A percentile compares a stretch with the other conserved stretches of the same genome.
These are phyloP conservation scores for Musa troglodytarum DNA, from an alignment of 176 grass and related monocot species.

Conservation along the genomic window DNA sequence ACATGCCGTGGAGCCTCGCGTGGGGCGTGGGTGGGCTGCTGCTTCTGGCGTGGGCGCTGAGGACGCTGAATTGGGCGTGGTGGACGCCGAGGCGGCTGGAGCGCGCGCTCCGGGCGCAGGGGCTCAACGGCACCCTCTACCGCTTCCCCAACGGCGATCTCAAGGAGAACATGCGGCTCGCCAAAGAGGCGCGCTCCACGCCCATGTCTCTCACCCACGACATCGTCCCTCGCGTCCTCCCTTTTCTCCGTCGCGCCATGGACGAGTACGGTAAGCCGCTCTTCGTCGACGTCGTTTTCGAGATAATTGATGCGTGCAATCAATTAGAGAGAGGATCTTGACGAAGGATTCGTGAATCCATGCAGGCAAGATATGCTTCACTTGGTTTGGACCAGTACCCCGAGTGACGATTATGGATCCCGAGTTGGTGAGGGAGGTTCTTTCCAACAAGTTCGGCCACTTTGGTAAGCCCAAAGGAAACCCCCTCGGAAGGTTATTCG, in stretches of 20 bases:
- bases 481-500: slow-evolving; percentile 21
- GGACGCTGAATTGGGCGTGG: slow-evolving; percentile 26
- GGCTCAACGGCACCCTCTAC: slow-evolving; percentile 47
- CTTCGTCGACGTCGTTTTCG: too few relatives aligned
- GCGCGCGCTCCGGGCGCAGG: slow-evolving; percentile 41
- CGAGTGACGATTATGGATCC: slow-evolving; percentile 40
- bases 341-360: too few relatives aligned
- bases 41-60: slow-evolving; percentile 2
- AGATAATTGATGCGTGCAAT: too few relatives aligned
- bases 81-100: slow-evolving; percentile 35
- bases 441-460: slow-evolving; percentile 45
- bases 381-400: slow-evolving; percentile 54
- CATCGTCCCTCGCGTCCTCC: slow-evolving; percentile 35
- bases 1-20: background rate
- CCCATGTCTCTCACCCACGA: slow-evolving; percentile 51
- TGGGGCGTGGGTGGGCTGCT: slow-evolving; percentile 16
- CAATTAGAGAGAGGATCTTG: too few relatives aligned
- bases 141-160: slow-evolving; percentile 36
- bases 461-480: slow-evolving; percentile 31
- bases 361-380: slow-evolving; percentile 32
- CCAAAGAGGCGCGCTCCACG: slow-evolving; percentile 35
- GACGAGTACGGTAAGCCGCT: slow-evolving; percentile 32
- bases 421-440: slow-evolving; percentile 24
- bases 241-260: slow-evolving; percentile 13
- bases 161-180: slow-evolving; percentile 35